Conservation (phyloP, 1,284 basidiomycete species). For the Ustilago curta region DNA sequence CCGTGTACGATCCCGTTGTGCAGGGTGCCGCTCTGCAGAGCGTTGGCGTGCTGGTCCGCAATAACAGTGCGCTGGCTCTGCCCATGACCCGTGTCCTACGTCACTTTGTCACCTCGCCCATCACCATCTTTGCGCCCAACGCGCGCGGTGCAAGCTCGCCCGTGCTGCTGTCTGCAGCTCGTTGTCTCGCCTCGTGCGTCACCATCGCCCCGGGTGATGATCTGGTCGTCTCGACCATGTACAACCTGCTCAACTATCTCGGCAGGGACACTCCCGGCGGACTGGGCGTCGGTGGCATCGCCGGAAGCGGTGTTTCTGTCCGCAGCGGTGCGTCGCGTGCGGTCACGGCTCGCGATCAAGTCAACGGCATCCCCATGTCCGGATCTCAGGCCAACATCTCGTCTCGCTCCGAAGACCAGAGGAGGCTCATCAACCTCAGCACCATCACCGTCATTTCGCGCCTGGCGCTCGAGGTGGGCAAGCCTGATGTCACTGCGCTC, state of each 20-base stretch:
- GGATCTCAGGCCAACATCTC: constrained; percentile 50
- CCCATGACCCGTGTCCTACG: constrained; percentile 84
- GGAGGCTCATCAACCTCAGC: constrained; percentile 84
- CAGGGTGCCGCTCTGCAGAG: constrained; percentile 88
- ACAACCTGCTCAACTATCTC: constrained; percentile 92
- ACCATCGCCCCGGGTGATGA: constrained; percentile 87
- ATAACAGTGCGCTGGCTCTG: constrained; percentile 82
- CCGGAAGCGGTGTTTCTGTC: constrained; percentile 73
- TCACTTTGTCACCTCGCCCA: constrained; percentile 86
- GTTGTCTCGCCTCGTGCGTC: constrained; percentile 88
- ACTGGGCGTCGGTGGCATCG: constrained; percentile 71
- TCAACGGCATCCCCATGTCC: constrained; percentile 39
- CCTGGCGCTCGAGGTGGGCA: constrained; percentile 61
- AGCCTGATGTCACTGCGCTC: constrained; percentile 61
- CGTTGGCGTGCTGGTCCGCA: constrained; percentile 82
- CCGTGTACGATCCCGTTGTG: constrained; percentile 81
- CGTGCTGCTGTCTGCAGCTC: constrained; percentile 84
- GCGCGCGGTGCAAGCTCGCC: constrained; percentile 75
- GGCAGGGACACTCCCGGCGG: constrained; percentile 75
- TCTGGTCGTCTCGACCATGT: constrained; percentile 92
- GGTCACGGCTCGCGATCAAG: constrained; percentile 43
- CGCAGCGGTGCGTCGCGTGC: constrained; percentile 71
- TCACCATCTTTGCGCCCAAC: constrained; percentile 82
- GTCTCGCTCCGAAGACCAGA: constrained; percentile 80
- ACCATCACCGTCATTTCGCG: constrained; percentile 75